Percentiles rank a stretch among this genome's conserved stretches.
phyloP scores from a whole-genome alignment of 2,329 filamentous ascomycete species.

The Colletotrichum spaethianum region DNA sequence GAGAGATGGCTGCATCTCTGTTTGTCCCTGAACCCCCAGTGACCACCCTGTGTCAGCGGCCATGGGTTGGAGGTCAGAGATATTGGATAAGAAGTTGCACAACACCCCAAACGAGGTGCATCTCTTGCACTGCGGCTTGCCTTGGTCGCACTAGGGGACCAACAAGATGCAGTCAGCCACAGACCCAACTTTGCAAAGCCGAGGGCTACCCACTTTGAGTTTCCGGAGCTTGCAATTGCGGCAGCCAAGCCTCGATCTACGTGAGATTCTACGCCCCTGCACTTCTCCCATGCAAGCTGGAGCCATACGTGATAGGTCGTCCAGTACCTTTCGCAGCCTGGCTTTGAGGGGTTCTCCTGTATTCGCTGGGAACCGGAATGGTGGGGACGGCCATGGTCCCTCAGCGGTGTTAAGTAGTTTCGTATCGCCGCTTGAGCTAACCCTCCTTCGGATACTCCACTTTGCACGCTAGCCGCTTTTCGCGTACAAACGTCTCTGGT shows the following conservation, averaged over 20 bases:
- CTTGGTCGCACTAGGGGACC: not conserved
- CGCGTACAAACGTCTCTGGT: not conserved
- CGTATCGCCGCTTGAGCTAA: not conserved
- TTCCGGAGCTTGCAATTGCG: conserved; percentile 2
- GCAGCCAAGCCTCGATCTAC: not conserved
- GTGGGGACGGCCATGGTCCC: not conserved
- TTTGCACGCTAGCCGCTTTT: not conserved
- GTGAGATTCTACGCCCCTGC: not conserved
- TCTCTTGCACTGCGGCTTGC: not conserved
- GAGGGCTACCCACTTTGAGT: not conserved
- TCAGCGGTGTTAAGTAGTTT: not conserved
- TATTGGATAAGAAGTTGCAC: not conserved
- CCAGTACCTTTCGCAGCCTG: not conserved
- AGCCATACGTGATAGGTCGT: not conserved
- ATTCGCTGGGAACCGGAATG: not conserved
- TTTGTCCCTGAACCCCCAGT: not conserved
- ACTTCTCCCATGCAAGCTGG: not conserved
- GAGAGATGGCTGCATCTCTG: not conserved
- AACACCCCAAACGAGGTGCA: not conserved
- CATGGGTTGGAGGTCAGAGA: not conserved
- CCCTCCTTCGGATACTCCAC: not conserved
- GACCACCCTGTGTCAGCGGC: not conserved
- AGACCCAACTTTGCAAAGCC: too few relatives aligned
- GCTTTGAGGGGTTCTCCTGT: not conserved
- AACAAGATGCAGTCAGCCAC: not conserved